phyloP scores from a whole-genome alignment of 1,284 basidiomycete species.

The Apiotrichum akiyoshidainum region DNA sequence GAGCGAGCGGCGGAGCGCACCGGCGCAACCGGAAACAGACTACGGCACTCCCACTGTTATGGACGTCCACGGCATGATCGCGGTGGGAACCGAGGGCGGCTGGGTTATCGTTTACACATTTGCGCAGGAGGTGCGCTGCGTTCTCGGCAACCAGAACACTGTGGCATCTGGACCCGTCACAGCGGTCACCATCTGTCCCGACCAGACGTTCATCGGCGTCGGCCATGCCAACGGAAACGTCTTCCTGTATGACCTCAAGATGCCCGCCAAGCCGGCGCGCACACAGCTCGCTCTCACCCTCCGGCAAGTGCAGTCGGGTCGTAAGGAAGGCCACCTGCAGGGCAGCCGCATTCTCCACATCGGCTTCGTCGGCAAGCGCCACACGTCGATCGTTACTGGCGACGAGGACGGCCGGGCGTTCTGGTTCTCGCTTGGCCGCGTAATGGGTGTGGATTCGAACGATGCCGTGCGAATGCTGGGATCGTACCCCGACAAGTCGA shows the following conservation, averaged over 20 bases:
- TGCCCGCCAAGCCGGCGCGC: constrained; percentile 56
- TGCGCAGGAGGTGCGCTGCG: constrained; percentile 73
- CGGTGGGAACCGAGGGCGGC: constrained; percentile 79
- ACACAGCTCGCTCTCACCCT: constrained; percentile 36
- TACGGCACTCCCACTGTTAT: constrained; percentile 68
- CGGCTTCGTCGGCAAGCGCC: constrained; percentile 86
- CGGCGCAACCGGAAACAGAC: neutral
- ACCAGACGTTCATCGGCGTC: constrained; percentile 87
- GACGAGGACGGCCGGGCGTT: constrained; percentile 91
- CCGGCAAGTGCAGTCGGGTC: constrained; percentile 64
- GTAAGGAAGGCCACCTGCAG: constrained; percentile 85
- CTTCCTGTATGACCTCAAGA: constrained; percentile 77
- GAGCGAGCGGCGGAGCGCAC: constrained; percentile 8
- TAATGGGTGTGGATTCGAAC: constrained; percentile 90
- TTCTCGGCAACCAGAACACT: constrained; percentile 66
- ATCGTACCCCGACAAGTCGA: constrained; percentile 64
- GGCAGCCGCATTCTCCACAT: constrained; percentile 83
- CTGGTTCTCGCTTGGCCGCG: constrained; percentile 91
- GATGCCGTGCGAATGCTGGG: constrained; percentile 93
- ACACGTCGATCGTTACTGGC: constrained; percentile 88
- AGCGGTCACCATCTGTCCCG: constrained; percentile 83
- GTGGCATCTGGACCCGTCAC: constrained; percentile 75
- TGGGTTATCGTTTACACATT: constrained; percentile 84
- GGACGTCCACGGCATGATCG: constrained; percentile 82
- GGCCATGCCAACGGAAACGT: constrained; percentile 85